These are phyloP conservation scores for Fusarium xylarioides DNA, from an alignment of 2,329 filamentous ascomycete species.

Conservation along the genomic window DNA sequence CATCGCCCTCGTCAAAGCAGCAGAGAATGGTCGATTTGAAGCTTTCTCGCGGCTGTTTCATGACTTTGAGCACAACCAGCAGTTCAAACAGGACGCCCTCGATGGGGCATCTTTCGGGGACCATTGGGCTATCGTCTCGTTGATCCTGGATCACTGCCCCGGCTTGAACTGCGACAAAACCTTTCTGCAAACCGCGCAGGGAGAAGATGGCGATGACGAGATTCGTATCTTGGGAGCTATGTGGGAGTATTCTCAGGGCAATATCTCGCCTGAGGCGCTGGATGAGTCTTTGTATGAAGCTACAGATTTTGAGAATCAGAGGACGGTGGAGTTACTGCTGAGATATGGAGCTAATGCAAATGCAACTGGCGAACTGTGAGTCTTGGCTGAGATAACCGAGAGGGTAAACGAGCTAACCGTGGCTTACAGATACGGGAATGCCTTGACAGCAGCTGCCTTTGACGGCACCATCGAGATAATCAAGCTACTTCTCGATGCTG, in stretches of 20 bases:
- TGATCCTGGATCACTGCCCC: slow-evolving; percentile 46
- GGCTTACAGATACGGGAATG: slow-evolving; percentile 32
- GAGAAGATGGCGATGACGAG: slow-evolving; percentile 45
- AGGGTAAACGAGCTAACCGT: neutral
- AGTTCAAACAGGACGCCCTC: slow-evolving; percentile 48
- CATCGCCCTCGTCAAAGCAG: slow-evolving; percentile 51
- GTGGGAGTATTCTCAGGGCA: slow-evolving; percentile 50
- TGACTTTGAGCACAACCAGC: slow-evolving; percentile 45
- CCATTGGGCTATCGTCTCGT: slow-evolving; percentile 51
- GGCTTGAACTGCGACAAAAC: slow-evolving; percentile 48
- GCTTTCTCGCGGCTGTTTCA: slow-evolving; percentile 50
- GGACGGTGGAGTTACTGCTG: slow-evolving; percentile 50
- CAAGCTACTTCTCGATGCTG: slow-evolving; percentile 45
- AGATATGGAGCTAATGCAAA: slow-evolving; percentile 50
- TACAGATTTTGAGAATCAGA: slow-evolving; percentile 50
- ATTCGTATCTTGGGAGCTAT: slow-evolving; percentile 49
- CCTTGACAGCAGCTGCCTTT: slow-evolving; percentile 50
- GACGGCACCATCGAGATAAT: slow-evolving; percentile 47
- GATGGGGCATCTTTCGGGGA: slow-evolving; percentile 44
- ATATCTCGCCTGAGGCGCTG: slow-evolving; percentile 45
- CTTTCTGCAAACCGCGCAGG: slow-evolving; percentile 47
- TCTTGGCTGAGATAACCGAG: rapidly evolving
- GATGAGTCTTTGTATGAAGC: slow-evolving; percentile 51
- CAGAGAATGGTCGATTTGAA: slow-evolving; percentile 50
- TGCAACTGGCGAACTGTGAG: slow-evolving; percentile 50